Evolutionary conservation across 495 filamentous ascomycete genomes (phyloP).

Genomic region (Cryomyces minteri): DNA sequence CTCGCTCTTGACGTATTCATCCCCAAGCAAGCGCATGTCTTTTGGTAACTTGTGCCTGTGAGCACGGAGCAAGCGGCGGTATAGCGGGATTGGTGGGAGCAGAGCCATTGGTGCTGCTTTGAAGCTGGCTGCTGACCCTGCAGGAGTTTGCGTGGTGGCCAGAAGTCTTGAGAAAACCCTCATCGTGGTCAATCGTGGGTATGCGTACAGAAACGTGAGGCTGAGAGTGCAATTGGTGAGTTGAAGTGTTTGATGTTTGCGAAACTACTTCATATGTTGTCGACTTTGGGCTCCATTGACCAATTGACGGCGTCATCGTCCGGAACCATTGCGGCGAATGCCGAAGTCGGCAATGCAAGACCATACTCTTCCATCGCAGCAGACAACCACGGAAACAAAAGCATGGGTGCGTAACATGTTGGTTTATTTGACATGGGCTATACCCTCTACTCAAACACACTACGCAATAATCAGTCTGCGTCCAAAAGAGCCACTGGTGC

Average conservation of each 20-base stretch:
- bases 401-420: too few species aligned
- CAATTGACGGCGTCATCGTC: too few species aligned
- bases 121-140: constrained; percentile 10
- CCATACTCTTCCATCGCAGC: too few species aligned
- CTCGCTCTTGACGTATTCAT: constrained; percentile 81
- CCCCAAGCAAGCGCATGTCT: constrained; percentile 67
- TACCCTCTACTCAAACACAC: too few species aligned
- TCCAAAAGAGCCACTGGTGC: too few species aligned
- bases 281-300: too few species aligned
- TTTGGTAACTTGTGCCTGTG: constrained; percentile 53
- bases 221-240: not conserved
- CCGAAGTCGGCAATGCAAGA: too few species aligned
- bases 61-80: constrained; percentile 67
- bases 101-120: constrained; percentile 51
- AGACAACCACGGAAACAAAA: too few species aligned
- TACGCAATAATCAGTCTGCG: too few species aligned
- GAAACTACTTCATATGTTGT: too few species aligned
- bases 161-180: not conserved
- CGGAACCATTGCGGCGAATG: too few species aligned
- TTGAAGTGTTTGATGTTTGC: not conserved
- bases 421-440: too few species aligned
- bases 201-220: not conserved
- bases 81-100: constrained; percentile 79
- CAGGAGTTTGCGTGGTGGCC: not conserved
- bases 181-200: not conserved